Base-by-base conservation (phyloP, 2,329 filamentous ascomycete genomes). In the Claviceps humidiphila region DNA sequence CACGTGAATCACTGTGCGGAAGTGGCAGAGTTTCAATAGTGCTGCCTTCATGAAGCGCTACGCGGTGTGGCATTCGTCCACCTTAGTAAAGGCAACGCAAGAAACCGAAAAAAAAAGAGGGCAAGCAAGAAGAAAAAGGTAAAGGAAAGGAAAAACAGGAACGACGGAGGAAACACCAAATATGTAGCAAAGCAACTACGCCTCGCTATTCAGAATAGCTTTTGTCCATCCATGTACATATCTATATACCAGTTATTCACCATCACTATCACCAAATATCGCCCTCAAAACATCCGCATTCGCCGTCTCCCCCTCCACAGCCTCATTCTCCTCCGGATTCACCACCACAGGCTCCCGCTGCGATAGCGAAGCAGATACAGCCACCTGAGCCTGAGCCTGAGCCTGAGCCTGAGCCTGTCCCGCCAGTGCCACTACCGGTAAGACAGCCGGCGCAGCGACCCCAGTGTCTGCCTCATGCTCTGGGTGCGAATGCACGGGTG, bases 251-350 rank as follows among this genome's bases (percentile, higher is more conserved):
- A 49, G 13, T 20, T 55, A 64, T 52, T 88, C 84, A 59, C 88
- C 85, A 57, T 85, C 84, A 61, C 86, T 86, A 64, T 89, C 88
- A 5, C 90, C 91, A 76, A 97, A 97, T 34, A 97, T 89, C n/a
- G 89, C 87, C 59, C 81, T 87, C 60, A 96, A 89, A 0, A 96
- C 83, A 44, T 86, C 87, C 48, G 90, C 87, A 16, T 85, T 82
- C 1, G 89, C 87, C 51, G 81, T 77, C 60, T 82, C 74, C 0
- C 78, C 83, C 62, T 94, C 87, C 9, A 95, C 61, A 9, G 67
- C 67, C 42, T 69, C 64, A 43, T 95, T 95, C 58, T 74, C 78
- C 56, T 88, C 85, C 0, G 82, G 77, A 64, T 95, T 80, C 24
- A 93, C 75, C 38, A 70, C 65, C 8, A 41, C 49, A 5, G 42